Evolutionary conservation across 441 rosid genomes (phyloP).

Genomic region (Brassica balearica): DNA sequence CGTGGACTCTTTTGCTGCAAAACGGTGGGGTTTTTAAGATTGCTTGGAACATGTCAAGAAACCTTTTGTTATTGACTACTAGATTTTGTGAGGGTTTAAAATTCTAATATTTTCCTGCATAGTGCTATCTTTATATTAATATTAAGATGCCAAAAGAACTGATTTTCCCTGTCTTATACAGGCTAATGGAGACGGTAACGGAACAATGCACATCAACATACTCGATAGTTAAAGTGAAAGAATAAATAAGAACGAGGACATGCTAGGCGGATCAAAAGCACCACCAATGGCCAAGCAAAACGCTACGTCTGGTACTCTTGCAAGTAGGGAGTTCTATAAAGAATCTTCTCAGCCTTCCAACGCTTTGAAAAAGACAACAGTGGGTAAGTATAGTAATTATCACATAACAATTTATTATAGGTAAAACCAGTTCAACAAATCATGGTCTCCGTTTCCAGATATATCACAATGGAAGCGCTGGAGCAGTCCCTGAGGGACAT

Average conservation of each 20-base stretch:
- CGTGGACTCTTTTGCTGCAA: not conserved
- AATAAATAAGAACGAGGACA: not conserved
- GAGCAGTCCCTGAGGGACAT: not conserved
- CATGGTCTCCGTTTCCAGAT: not conserved
- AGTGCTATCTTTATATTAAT: not conserved
- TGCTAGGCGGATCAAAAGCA: not conserved
- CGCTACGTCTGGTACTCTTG: not conserved
- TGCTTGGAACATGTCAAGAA: not conserved
- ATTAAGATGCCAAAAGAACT: not conserved
- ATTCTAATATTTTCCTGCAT: not conserved
- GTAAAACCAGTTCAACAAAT: not conserved
- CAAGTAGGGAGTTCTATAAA: not conserved
- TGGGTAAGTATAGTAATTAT: not conserved
- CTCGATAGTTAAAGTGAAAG: not conserved
- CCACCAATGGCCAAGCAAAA: not conserved
- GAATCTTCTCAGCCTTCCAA: not conserved
- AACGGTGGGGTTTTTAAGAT: not conserved
- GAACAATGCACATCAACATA: not conserved
- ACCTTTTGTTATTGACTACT: not conserved
- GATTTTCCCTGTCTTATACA: not conserved
- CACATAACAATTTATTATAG: not conserved
- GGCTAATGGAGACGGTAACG: not conserved
- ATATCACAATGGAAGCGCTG: not conserved
- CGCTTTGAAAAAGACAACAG: not conserved
- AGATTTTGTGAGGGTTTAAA: not conserved